A percentile compares a stretch with the other conserved stretches of the same genome.
Conservation (phyloP, 257 asterid genomes). For the Nicotiana tabacum region DNA sequence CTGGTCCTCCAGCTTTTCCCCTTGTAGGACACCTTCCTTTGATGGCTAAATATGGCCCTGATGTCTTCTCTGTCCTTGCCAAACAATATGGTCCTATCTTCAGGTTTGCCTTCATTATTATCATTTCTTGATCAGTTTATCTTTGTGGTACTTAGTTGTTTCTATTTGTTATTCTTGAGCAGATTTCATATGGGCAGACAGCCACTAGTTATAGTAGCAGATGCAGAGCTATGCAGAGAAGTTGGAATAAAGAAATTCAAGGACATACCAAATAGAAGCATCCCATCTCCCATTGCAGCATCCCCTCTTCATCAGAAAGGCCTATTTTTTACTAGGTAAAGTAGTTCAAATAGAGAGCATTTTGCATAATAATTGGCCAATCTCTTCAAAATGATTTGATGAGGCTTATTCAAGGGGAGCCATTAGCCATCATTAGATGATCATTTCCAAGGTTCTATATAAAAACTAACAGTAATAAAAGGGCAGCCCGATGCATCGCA, state of each 20-base stretch:
- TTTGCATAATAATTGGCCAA: background rate
- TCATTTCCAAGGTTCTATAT: background rate
- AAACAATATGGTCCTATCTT: conserved; percentile 73
- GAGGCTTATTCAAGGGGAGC: background rate
- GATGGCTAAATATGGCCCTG: conserved; percentile 90
- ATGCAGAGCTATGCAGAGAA: conserved; percentile 86
- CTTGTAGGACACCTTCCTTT: conserved; percentile 84
- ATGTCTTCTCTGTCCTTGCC: conserved; percentile 74
- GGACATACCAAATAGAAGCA: conserved; percentile 70
- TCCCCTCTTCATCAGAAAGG: conserved; percentile 97
- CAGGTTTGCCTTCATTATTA: conserved; percentile 44
- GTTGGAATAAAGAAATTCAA: conserved; percentile 88
- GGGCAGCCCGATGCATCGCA: too few species aligned
- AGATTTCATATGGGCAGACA: conserved; percentile 99
- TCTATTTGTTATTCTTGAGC: background rate
- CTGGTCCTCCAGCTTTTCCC: conserved; percentile 87
- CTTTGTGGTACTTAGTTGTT: too few species aligned
- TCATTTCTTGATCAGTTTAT: background rate
- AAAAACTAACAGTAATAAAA: background rate
- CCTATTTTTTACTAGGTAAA: conserved; percentile 80
- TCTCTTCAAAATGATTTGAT: background rate
- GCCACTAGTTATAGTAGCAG: conserved; percentile 82
- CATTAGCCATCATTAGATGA: background rate
- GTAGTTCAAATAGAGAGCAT: background rate
- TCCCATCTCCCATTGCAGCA: conserved; percentile 89